A percentile compares a stretch with the other conserved stretches of the same genome.
phyloP scores from a whole-genome alignment of 345 rosid species.

The Excoecaria agallocha region DNA sequence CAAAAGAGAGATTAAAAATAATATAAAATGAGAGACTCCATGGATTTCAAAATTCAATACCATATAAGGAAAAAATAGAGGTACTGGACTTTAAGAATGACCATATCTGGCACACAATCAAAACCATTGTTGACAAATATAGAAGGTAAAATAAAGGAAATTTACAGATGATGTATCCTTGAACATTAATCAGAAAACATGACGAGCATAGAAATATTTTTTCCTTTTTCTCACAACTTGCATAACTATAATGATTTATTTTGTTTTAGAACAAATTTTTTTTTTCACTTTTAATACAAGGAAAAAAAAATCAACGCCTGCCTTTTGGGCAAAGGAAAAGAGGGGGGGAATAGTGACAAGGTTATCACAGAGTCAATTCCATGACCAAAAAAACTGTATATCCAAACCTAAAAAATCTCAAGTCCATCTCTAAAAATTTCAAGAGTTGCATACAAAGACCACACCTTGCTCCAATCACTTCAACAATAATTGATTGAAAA shows the following conservation, averaged over 20 bases:
- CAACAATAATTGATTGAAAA: background rate
- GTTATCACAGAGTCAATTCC: background rate
- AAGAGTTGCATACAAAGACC: background rate
- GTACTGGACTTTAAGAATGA: background rate
- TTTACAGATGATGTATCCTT: no score
- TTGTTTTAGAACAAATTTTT: background rate
- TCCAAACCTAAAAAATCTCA: background rate
- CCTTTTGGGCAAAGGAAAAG: background rate
- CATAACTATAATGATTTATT: background rate
- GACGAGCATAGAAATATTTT: no score
- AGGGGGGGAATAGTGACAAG: background rate
- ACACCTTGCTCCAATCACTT: background rate
- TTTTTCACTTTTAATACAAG: background rate
- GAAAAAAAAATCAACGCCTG: background rate
- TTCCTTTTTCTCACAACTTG: background rate
- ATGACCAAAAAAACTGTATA: background rate
- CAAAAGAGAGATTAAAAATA: background rate
- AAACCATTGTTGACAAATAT: no score
- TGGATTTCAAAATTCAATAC: background rate
- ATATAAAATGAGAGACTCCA: background rate
- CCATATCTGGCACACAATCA: no score
- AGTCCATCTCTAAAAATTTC: background rate
- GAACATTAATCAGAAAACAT: no score
- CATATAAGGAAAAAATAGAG: background rate
- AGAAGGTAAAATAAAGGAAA: no score